Conservation (phyloP, 2,329 filamentous ascomycete genomes). For the Sphaerostilbella broomeana region DNA sequence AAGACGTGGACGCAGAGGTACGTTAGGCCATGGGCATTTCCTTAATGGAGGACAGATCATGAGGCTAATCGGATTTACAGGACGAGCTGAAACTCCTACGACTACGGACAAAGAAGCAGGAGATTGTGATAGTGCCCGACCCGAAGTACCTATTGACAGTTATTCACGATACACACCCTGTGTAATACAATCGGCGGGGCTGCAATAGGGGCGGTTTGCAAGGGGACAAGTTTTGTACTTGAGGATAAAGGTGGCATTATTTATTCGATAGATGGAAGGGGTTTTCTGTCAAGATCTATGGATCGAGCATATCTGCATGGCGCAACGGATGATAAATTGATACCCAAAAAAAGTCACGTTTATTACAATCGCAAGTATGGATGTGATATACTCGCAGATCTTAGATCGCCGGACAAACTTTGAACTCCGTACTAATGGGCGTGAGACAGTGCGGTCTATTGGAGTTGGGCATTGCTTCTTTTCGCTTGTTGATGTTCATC, state of each 20-base stretch:
- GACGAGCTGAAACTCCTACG: slow-evolving; percentile 73
- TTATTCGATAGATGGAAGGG: not conserved
- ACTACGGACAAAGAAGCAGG: slow-evolving; percentile 76
- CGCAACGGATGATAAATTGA: slow-evolving; percentile 14
- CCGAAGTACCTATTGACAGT: slow-evolving; percentile 71
- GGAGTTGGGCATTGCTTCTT: too few relatives aligned
- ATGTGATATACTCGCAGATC: too few relatives aligned
- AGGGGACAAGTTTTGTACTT: not conserved
- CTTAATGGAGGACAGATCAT: not conserved
- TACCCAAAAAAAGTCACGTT: slow-evolving; percentile 4
- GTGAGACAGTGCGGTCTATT: too few relatives aligned
- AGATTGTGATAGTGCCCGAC: slow-evolving; percentile 78
- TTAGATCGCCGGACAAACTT: too few relatives aligned
- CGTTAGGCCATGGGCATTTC: slow-evolving; percentile 1
- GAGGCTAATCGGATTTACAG: slow-evolving; percentile 27
- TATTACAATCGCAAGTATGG: not conserved
- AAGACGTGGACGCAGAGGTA: slow-evolving; percentile 66
- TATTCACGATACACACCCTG: slow-evolving; percentile 63
- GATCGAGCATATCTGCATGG: slow-evolving; percentile 13
- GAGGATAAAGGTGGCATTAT: slow-evolving; percentile 3
- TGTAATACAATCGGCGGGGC: not conserved
- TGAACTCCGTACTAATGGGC: too few relatives aligned
- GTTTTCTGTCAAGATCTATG: slow-evolving; percentile 8
- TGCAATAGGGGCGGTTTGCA: slow-evolving; percentile 2
- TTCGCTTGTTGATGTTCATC: too few relatives aligned